A percentile compares a stretch with the other conserved stretches of the same genome.
These are phyloP conservation scores for Zasmidium cellare DNA, from an alignment of 2,329 filamentous ascomycete genomes.

Conservation along the genomic window DNA sequence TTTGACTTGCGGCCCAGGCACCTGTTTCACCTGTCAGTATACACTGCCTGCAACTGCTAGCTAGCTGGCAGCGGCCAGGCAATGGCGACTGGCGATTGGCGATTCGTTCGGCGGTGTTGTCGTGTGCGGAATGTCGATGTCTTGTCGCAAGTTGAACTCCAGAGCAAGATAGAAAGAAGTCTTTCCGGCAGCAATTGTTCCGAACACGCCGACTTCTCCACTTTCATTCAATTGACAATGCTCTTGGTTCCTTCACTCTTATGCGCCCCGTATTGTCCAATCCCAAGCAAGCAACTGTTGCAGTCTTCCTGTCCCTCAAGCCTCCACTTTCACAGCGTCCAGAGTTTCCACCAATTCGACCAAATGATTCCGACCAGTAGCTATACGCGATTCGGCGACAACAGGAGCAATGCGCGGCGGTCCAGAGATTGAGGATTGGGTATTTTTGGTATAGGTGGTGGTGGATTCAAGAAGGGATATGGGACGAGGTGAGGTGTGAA, in stretches of 20 bases:
- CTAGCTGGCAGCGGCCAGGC: not conserved
- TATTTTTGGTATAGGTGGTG: not conserved
- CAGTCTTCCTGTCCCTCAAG: not conserved
- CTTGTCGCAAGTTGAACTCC: not conserved
- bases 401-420: slow-evolving; percentile 4
- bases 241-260: not conserved
- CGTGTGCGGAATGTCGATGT: not conserved
- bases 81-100: not conserved
- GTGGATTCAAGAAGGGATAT: not conserved
- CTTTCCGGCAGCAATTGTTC: not conserved
- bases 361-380: not conserved
- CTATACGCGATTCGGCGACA: not conserved
- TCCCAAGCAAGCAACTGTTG: not conserved
- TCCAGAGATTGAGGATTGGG: not conserved
- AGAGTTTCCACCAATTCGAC: not conserved
- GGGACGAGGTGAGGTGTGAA: slow-evolving; percentile 10
- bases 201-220: not conserved
- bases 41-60: not conserved
- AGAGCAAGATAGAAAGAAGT: not conserved
- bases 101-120: not conserved
- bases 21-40: slow-evolving; percentile 1
- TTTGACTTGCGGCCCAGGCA: not conserved
- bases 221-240: not conserved
- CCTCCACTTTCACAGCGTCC: not conserved
- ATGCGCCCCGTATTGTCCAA: not conserved